Evolutionary conservation across 306 rosid genomes (phyloP).

Genomic region (Castanea sativa): DNA sequence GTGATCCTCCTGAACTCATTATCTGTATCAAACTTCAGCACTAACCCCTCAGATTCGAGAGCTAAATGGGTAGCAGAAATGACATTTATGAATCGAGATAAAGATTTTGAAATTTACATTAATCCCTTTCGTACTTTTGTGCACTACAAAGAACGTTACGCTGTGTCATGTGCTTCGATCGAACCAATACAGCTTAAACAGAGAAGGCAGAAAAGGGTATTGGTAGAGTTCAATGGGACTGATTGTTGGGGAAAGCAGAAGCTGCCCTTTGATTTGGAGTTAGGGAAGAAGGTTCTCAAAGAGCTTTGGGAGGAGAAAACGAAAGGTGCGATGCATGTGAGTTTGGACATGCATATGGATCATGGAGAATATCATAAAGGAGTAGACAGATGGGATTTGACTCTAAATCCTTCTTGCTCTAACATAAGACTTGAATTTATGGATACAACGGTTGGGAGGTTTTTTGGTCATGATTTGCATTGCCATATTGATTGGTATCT

Average conservation of each 20-base stretch:
- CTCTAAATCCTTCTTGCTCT: background rate
- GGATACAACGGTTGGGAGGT: background rate
- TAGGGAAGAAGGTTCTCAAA: background rate
- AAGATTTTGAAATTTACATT: background rate
- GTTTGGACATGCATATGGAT: background rate
- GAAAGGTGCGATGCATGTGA: background rate
- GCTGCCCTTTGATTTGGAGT: background rate
- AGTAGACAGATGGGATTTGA: background rate
- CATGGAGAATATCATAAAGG: background rate
- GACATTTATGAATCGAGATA: background rate
- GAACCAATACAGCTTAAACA: background rate
- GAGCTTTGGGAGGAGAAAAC: background rate
- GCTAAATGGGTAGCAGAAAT: background rate
- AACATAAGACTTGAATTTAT: background rate
- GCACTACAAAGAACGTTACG: background rate
- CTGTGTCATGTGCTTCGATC: background rate
- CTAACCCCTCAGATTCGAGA: background rate
- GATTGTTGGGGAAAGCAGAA: background rate
- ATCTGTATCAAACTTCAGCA: background rate
- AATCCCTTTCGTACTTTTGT: background rate
- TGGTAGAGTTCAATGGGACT: background rate
- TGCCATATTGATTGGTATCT: background rate
- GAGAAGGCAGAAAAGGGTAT: background rate
- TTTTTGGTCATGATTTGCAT: background rate
- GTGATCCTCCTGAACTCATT: background rate